These are phyloP conservation scores for Dendrobium chrysotoxum DNA, from an alignment of 106 monocot species.

Conservation along the genomic window DNA sequence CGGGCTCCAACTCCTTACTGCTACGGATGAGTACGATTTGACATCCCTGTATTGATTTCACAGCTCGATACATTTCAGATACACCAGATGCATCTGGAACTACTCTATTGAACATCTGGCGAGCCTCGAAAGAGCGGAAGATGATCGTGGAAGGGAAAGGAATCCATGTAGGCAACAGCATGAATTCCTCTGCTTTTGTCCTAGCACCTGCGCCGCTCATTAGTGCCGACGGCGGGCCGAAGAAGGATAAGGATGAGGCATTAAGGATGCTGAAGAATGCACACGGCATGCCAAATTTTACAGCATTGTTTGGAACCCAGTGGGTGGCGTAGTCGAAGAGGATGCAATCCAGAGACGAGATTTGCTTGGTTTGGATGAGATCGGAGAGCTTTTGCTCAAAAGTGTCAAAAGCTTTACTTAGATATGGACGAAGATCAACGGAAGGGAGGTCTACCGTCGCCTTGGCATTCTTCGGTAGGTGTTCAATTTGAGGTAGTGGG, in stretches of 20 bases:
- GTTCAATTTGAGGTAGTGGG: slow-evolving; percentile 23
- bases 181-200: not conserved
- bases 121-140: slow-evolving; percentile 6
- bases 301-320: slow-evolving; percentile 26
- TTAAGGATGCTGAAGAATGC: slow-evolving; percentile 17
- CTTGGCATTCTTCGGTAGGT: slow-evolving; percentile 28
- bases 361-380: slow-evolving; percentile 15
- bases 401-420: slow-evolving; percentile 31
- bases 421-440: too few species aligned
- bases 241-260: slow-evolving; percentile 15
- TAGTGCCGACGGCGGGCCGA: slow-evolving; percentile 6
- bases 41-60: not conserved
- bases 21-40: not conserved
- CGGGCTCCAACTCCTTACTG: slow-evolving; percentile 6
- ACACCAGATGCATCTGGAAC: not conserved
- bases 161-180: slow-evolving; percentile 5
- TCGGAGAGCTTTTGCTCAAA: slow-evolving; percentile 13
- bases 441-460: slow-evolving; percentile 36
- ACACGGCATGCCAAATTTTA: slow-evolving; percentile 12
- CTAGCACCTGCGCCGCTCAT: not conserved
- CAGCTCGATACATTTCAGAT: not conserved
- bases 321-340: slow-evolving; percentile 35
- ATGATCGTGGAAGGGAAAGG: slow-evolving; percentile 1
- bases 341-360: slow-evolving; percentile 33
- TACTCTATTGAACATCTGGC: not conserved